phyloP scores from a whole-genome alignment of 2,329 filamentous ascomycete genomes.

The Penicillium vulpinum region DNA sequence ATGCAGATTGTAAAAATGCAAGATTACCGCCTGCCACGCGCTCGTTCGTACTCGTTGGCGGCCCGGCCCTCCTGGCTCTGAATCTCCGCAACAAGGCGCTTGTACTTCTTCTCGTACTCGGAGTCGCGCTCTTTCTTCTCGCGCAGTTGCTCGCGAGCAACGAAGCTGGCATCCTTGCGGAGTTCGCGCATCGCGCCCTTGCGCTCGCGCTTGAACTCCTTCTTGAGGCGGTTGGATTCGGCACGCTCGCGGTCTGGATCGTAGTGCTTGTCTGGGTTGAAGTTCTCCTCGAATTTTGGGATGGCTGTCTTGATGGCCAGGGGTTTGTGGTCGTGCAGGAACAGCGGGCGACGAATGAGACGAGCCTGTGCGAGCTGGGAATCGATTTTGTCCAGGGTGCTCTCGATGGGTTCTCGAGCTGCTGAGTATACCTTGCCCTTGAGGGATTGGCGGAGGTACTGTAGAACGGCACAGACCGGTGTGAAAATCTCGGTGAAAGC shows the following conservation, averaged over 20 bases:
- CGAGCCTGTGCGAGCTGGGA: conserved; percentile 58
- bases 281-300: conserved; percentile 94
- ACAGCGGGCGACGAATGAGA: conserved; percentile 71
- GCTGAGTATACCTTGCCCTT: conserved; percentile 51
- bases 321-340: conserved; percentile 85
- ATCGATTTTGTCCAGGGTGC: conserved; percentile 39
- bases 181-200: conserved; percentile 94
- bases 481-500: conserved; percentile 78
- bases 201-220: conserved; percentile 90
- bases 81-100: conserved; percentile 87
- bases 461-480: conserved; percentile 60
- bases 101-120: conserved; percentile 96
- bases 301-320: conserved; percentile 83
- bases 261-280: conserved; percentile 95
- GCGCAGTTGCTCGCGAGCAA: conserved; percentile 83
- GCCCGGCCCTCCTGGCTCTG: conserved; percentile 89
- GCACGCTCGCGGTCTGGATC: conserved; percentile 89
- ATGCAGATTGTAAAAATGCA: conserved; percentile 8
- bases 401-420: conserved; percentile 32
- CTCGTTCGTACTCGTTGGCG: conserved; percentile 83
- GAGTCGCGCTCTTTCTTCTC: conserved; percentile 92
- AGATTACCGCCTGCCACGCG: conserved; percentile 63
- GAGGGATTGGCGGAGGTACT: conserved; percentile 60
- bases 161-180: conserved; percentile 91
- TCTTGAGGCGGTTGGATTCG: conserved; percentile 78